These are phyloP conservation scores for Plantago coronopus DNA, from an alignment of 305 asterid species.

Conservation along the genomic window DNA sequence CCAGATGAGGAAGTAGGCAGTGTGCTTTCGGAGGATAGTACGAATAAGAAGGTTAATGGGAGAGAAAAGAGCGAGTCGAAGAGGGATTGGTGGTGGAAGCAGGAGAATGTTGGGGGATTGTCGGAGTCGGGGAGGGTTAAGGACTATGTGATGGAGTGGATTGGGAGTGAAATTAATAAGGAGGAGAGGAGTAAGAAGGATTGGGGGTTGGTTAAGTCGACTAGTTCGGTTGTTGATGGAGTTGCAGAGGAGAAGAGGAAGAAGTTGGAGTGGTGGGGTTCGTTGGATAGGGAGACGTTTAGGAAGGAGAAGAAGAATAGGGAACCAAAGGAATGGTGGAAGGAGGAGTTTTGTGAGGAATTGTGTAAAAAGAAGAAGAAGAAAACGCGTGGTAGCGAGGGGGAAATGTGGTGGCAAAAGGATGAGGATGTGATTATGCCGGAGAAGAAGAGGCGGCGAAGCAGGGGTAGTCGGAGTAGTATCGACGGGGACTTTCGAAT, in stretches of 20 bases:
- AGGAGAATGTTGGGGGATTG: slow-evolving; percentile 53
- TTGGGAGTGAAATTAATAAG: slow-evolving; percentile 78
- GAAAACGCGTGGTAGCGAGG: slow-evolving; percentile 35
- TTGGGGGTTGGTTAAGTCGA: slow-evolving; percentile 45
- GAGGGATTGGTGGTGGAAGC: slow-evolving; percentile 98
- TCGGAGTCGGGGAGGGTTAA: slow-evolving; percentile 77
- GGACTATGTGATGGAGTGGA: slow-evolving; percentile 95
- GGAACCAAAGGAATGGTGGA: slow-evolving; percentile 92
- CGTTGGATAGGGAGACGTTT: slow-evolving; percentile 45
- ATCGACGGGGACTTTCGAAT: slow-evolving; percentile 67
- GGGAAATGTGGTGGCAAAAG: slow-evolving; percentile 76
- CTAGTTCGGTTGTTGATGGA: slow-evolving; percentile 35
- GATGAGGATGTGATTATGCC: slow-evolving; percentile 53
- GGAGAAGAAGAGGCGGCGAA: slow-evolving; percentile 53
- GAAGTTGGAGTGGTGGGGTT: slow-evolving; percentile 75
- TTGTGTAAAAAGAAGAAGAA: slow-evolving; percentile 64
- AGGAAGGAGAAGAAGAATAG: slow-evolving; percentile 50
- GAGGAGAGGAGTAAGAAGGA: slow-evolving; percentile 83
- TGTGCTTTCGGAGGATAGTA: slow-evolving; percentile 67
- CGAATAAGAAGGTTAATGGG: slow-evolving; percentile 35
- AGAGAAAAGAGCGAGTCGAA: slow-evolving; percentile 52
- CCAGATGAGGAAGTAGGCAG: slow-evolving; percentile 48
- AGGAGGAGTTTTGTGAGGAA: slow-evolving; percentile 87
- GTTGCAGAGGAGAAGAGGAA: slow-evolving; percentile 43
- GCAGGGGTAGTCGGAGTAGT: slow-evolving; percentile 52